A percentile compares a stretch with the other conserved stretches of the same genome.
Evolutionary conservation across 2,329 filamentous ascomycete species (phyloP).

Genomic region (Phyllosticta citribraziliensis): DNA sequence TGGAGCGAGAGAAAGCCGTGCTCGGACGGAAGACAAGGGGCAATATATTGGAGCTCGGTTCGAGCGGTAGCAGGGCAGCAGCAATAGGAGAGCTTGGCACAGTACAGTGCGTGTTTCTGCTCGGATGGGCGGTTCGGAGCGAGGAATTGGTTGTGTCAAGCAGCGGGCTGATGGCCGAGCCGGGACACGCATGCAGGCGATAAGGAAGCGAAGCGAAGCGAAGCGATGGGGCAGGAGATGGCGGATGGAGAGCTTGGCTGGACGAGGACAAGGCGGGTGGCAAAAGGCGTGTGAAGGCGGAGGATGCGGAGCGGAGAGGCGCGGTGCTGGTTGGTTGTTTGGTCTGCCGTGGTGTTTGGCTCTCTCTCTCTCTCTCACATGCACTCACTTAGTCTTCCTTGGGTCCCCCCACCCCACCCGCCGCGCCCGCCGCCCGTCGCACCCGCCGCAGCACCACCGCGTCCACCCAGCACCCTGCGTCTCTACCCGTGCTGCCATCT

Average conservation of each 20-base stretch:
- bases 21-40: not conserved
- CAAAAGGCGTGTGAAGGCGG: not conserved
- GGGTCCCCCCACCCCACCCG: no score
- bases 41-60: not conserved
- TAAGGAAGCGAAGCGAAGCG: no score
- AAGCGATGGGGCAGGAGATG: not conserved
- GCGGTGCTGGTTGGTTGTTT: not conserved
- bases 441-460: not conserved
- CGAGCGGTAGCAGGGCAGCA: not conserved
- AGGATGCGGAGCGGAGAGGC: not conserved
- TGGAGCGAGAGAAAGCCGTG: not conserved
- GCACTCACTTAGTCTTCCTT: no score
- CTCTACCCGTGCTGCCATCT: not conserved
- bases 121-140: not conserved
- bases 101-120: not conserved
- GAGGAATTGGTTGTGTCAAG: not conserved
- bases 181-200: not conserved
- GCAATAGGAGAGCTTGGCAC: not conserved
- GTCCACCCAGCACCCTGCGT: not conserved
- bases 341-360: not conserved
- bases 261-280: not conserved
- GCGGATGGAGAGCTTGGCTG: not conserved
- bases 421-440: not conserved
- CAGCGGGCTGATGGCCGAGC: not conserved
- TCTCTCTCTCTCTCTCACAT: not conserved